phyloP scores from a whole-genome alignment of 2,329 filamentous ascomycete genomes.

The Scopulariopsis brevicaulis region DNA sequence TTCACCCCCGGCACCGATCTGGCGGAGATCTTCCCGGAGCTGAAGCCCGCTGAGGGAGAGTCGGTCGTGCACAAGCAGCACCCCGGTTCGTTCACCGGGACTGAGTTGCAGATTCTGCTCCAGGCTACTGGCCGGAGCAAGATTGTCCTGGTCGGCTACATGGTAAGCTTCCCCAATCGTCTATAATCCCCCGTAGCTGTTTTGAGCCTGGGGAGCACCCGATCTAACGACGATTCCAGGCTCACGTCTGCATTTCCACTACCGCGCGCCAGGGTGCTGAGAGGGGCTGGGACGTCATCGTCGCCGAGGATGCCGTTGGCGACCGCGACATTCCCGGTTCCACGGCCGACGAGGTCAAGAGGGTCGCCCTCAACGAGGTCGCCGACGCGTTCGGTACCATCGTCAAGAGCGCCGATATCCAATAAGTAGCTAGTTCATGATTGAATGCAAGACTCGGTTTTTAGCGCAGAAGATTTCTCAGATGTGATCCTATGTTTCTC shows the following conservation, averaged over 20 bases:
- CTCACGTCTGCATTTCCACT: constrained; percentile 53
- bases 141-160: constrained; percentile 50
- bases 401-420: constrained; percentile 23
- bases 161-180: constrained; percentile 29
- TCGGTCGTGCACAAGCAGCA: constrained; percentile 45
- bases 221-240: constrained; percentile 20
- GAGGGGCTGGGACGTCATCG: constrained; percentile 50
- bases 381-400: constrained; percentile 53
- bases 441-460: background rate
- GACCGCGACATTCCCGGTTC: constrained; percentile 56
- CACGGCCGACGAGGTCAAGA: constrained; percentile 36
- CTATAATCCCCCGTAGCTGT: background rate
- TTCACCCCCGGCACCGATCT: constrained; percentile 53
- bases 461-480: background rate
- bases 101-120: constrained; percentile 42
- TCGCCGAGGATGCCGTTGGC: constrained; percentile 51
- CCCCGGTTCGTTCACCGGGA: constrained; percentile 49
- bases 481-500: too few species aligned
- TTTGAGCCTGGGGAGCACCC: background rate
- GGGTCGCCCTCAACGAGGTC: constrained; percentile 44
- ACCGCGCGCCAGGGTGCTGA: constrained; percentile 51
- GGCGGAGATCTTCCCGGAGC: constrained; percentile 48
- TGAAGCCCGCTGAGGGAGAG: constrained; percentile 41
- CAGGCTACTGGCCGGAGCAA: constrained; percentile 39
- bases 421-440: constrained; percentile 5